phyloP scores from a whole-genome alignment of 495 filamentous ascomycete species.

The Annulohypoxylon maeteangense region DNA sequence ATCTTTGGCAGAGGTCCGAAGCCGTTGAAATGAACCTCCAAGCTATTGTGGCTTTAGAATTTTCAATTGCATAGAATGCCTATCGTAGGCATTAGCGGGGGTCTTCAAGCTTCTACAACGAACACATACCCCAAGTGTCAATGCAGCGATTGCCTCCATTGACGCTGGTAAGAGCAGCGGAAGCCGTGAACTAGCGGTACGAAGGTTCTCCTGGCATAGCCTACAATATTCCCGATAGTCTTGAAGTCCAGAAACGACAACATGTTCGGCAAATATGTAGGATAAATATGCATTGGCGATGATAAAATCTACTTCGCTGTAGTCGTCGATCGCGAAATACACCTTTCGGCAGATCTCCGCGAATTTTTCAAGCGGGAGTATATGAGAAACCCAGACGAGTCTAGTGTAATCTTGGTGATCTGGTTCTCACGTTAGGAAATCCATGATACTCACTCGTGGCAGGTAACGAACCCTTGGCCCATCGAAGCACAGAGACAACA shows the following conservation, averaged over 20 bases:
- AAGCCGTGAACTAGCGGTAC: not conserved
- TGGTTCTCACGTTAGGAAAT: not conserved
- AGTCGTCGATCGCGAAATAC: constrained; percentile 11
- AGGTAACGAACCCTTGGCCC: constrained; percentile 7
- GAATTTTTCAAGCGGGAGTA: constrained; percentile 15
- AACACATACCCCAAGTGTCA: constrained; percentile 9
- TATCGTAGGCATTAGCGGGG: not conserved
- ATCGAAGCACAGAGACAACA: constrained; percentile 9
- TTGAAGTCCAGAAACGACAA: constrained; percentile 5
- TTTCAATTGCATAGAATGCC: constrained; percentile 12
- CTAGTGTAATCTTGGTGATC: constrained; percentile 6
- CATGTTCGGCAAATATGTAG: constrained; percentile 6
- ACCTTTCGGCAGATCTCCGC: constrained; percentile 13
- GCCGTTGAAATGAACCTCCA: constrained; percentile 12
- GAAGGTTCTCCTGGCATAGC: not conserved
- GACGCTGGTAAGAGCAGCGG: constrained; percentile 11
- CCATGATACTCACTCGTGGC: not conserved
- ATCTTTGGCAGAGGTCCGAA: constrained; percentile 10
- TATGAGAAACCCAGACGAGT: not conserved
- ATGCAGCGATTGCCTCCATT: constrained; percentile 10
- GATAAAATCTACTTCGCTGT: constrained; percentile 3
- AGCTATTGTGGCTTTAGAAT: not conserved
- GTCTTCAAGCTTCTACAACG: not conserved
- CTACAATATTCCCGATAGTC: constrained; percentile 11
- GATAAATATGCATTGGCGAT: constrained; percentile 16